Base-by-base conservation (phyloP, 2,329 filamentous ascomycete species). In the Coniochaeta prunicola region DNA sequence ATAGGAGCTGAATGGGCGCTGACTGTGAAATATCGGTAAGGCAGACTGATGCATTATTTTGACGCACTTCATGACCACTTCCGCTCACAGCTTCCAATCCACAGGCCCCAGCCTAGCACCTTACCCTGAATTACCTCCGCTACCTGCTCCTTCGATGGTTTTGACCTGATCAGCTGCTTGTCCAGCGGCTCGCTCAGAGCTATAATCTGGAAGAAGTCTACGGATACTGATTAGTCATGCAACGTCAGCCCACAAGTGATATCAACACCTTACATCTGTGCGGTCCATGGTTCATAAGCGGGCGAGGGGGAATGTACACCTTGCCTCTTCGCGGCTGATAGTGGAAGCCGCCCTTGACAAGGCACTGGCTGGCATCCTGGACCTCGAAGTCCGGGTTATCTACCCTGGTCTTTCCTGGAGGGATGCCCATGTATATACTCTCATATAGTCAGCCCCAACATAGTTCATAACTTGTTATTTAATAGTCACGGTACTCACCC, bases 141-240 rank as follows among this genome's bases (percentile, higher is more conserved):
- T 19, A 83, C 65, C 58, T 79, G 75, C 38, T 77, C 74, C 53
- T 71, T 73, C 1, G 72, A 77, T 10, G 75, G 73, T 59, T 71
- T 67, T 1, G 69, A 64, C 21, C 69, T 72, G 42, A 80, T 62
- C 34, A 74, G 65, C 2, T 61, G 65, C 19, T 67, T 63, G 58
- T 77, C 72, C 30, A 83, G 63, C 8, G 72, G 68, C 58, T 77
- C 71, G 9, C 69, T 77, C 57, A 83, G 66, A 3, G 77, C 79
- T 56, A 83, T 65, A 17, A 83, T 66, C 61, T 79, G 71, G 59
- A 73, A 83, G 66, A 80, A 79, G 58, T 82, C 74, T 75, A 30
- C 17, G 45, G 9, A 30, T 19, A 30, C 4, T 30, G n/a, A 36
- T 56, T 26, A 56, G 54, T 24, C 13, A 33, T 21, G 21, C 28